phyloP scores from a whole-genome alignment of 352 stramenopile species.

The Phytophthora chlamydospora region DNA sequence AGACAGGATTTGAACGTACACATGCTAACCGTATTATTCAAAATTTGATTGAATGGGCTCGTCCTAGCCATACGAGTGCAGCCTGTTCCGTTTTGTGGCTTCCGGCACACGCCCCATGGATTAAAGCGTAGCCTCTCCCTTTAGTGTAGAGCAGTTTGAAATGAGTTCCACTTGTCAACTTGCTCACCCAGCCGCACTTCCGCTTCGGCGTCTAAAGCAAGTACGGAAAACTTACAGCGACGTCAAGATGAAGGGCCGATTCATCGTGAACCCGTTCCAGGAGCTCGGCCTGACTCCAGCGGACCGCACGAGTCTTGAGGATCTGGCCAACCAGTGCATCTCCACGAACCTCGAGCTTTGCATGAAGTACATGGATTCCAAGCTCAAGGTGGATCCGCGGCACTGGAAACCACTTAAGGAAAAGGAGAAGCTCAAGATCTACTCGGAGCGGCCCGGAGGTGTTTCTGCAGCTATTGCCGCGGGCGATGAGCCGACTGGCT shows the following conservation, averaged over 20 bases:
- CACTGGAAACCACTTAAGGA: conserved; percentile 30
- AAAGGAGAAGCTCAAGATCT: conserved; percentile 25
- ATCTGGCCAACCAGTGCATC: conserved; percentile 25
- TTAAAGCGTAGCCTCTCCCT: too few species aligned
- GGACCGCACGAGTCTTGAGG: conserved; percentile 15
- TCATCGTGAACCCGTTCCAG: conserved; percentile 33
- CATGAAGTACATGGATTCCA: conserved; percentile 26
- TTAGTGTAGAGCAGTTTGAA: too few species aligned
- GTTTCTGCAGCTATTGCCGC: conserved; percentile 1
- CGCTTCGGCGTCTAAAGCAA: background rate
- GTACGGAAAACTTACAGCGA: background rate
- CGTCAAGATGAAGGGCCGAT: conserved; percentile 21
- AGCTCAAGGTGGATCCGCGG: conserved; percentile 23
- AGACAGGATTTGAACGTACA: conserved; percentile 9
- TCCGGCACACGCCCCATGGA: too few species aligned
- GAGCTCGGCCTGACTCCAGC: conserved; percentile 15
- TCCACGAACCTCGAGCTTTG: conserved; percentile 18
- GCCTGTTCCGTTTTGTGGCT: too few species aligned
- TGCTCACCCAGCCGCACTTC: conserved; percentile 4
- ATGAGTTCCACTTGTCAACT: conserved; percentile 8
- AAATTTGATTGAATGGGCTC: background rate
- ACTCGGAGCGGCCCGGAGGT: conserved; percentile 12
- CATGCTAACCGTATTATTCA: background rate
- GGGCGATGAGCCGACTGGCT: conserved; percentile 4
- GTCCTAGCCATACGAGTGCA: background rate